Conservation (phyloP, 345 rosid genomes). For the Dipteronia dyeriana region DNA sequence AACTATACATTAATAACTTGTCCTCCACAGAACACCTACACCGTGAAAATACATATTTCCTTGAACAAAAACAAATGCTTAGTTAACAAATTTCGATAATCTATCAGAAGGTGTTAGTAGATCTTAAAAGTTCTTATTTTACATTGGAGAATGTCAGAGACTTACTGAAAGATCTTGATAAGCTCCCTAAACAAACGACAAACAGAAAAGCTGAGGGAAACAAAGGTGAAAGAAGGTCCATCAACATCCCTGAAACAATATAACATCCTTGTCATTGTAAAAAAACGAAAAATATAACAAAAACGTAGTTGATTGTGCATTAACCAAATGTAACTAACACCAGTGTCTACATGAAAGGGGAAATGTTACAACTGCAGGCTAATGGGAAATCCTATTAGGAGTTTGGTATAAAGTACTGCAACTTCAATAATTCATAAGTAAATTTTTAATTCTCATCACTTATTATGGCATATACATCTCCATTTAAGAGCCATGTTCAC, state of each 20-base stretch:
- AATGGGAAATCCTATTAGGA: not conserved
- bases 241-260: slow-evolving; percentile 82
- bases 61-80: not conserved
- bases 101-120: not conserved
- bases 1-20: not conserved
- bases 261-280: slow-evolving; percentile 18
- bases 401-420: not conserved
- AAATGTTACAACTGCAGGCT: not conserved
- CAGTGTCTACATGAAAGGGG: not conserved
- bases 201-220: slow-evolving; percentile 88
- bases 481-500: not conserved
- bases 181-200: slow-evolving; percentile 90
- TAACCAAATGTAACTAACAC: not conserved
- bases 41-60: not conserved
- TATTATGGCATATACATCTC: not conserved
- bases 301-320: not conserved
- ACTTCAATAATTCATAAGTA: not conserved
- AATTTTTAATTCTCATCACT: not conserved
- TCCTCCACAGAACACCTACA: not conserved
- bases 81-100: not conserved
- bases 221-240: slow-evolving; percentile 94
- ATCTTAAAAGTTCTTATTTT: not conserved
- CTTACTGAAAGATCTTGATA: slow-evolving; percentile 94
- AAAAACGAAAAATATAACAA: not conserved
- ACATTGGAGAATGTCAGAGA: slow-evolving; percentile 16